These are phyloP conservation scores for Penicillium decumbens DNA, from an alignment of 2,329 filamentous ascomycete genomes.

Conservation along the genomic window DNA sequence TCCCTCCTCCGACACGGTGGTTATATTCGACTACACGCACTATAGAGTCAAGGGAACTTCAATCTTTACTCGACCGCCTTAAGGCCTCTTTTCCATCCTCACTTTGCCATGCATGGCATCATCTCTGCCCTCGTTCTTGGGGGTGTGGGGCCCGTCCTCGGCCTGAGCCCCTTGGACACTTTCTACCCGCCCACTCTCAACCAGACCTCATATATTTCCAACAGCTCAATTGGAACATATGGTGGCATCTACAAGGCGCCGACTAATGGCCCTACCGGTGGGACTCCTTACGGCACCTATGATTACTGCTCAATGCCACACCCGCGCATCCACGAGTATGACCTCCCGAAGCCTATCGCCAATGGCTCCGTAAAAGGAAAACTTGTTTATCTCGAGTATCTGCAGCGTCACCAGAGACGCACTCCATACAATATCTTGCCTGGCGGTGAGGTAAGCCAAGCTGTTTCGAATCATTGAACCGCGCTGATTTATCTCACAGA, in stretches of 20 bases:
- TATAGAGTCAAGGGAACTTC: not conserved
- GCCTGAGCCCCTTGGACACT: constrained; percentile 16
- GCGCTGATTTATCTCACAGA: constrained; percentile 19
- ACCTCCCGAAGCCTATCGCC: constrained; percentile 26
- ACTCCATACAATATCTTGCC: constrained; percentile 40
- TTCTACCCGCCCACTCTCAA: constrained; percentile 39
- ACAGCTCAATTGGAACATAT: constrained; percentile 35
- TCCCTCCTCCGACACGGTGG: not conserved
- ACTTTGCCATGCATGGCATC: constrained; percentile 10
- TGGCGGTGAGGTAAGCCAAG: constrained; percentile 32
- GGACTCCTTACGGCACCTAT: constrained; percentile 30
- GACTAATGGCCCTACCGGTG: constrained; percentile 19
- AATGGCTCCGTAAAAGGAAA: constrained; percentile 27
- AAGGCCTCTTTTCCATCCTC: not conserved
- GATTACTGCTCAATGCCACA: constrained; percentile 42
- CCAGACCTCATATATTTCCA: constrained; percentile 35
- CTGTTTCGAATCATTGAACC: not conserved
- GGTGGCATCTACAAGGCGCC: constrained; percentile 36
- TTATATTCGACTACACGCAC: constrained; percentile 1
- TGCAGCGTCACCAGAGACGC: constrained; percentile 39
- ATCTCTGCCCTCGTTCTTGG: constrained; percentile 5
- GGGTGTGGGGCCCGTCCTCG: constrained; percentile 5
- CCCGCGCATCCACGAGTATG: constrained; percentile 32
- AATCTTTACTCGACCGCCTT: not conserved
- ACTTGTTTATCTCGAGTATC: constrained; percentile 38